Conservation (phyloP, 345 rosid species). For the Durio zibethinus region DNA sequence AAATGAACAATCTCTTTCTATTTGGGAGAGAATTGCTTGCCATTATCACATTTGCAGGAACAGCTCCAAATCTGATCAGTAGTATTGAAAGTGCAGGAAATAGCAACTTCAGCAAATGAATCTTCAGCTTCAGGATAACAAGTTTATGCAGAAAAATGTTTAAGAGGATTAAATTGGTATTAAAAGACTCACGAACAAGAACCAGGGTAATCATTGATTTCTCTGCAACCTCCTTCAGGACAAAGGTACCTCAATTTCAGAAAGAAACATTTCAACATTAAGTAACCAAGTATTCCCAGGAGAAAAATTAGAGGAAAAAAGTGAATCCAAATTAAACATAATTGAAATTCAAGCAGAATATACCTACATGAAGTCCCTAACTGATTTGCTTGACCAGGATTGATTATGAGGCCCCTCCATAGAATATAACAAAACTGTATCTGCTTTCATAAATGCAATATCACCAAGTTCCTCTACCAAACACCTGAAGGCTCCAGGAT, state of each 20-base stretch:
- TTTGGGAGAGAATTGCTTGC: conserved; percentile 32
- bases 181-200: conserved; percentile 32
- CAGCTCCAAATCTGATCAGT: conserved; percentile 25
- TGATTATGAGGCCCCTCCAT: conserved; percentile 32
- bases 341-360: neutral
- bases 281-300: no score
- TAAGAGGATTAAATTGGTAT: neutral
- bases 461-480: conserved; percentile 36
- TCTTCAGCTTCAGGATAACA: no score
- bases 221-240: conserved; percentile 40
- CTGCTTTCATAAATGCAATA: conserved; percentile 37
- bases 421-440: conserved; percentile 31
- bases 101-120: no score
- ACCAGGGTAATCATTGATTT: conserved; percentile 38
- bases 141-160: no score
- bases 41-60: conserved; percentile 35
- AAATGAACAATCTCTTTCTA: conserved; percentile 25
- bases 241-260: conserved; percentile 35
- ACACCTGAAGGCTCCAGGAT: conserved; percentile 37
- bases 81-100: neutral
- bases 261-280: neutral
- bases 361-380: conserved; percentile 36
- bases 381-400: conserved; percentile 35
- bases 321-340: neutral
- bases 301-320: no score